phyloP scores from a whole-genome alignment of 495 filamentous ascomycete genomes.

The Annulohypoxylon bovei region DNA sequence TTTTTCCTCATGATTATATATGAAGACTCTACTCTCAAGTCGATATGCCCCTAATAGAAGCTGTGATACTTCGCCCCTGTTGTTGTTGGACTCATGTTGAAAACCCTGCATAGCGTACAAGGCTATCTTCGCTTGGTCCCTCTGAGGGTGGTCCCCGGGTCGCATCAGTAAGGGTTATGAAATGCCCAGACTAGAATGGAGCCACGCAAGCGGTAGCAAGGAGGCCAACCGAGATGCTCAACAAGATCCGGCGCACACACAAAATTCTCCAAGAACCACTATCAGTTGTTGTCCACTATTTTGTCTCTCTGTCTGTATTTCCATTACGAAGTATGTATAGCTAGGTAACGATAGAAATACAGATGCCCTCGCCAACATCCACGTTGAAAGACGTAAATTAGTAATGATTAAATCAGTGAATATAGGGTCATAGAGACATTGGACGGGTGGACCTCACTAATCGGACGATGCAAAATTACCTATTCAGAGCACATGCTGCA shows the following conservation, averaged over 20 bases:
- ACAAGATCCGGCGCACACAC: background rate
- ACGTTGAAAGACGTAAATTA: background rate
- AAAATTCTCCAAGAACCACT: background rate
- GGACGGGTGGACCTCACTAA: background rate
- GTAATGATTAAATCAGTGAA: background rate
- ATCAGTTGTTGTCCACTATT: background rate
- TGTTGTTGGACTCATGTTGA: constrained; percentile 15
- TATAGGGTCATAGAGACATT: background rate
- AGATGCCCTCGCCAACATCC: background rate
- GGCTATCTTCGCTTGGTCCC: constrained; percentile 25
- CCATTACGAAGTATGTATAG: background rate
- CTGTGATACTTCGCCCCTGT: constrained; percentile 13
- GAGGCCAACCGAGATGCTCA: constrained; percentile 19
- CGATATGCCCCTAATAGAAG: background rate
- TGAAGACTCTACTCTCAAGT: background rate
- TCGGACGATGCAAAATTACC: constrained; percentile 16
- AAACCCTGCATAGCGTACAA: constrained; percentile 21
- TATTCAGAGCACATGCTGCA: background rate
- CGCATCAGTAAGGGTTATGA: constrained; percentile 9
- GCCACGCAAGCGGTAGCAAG: constrained; percentile 22
- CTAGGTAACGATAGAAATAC: background rate
- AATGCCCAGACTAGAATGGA: constrained; percentile 24
- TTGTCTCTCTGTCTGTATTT: background rate
- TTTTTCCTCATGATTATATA: constrained; percentile 23
- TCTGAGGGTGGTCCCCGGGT: constrained; percentile 16